A percentile compares a stretch with the other conserved stretches of the same genome.
phyloP scores from a whole-genome alignment of 129 eudicot genomes.

The Helianthus annuus region DNA sequence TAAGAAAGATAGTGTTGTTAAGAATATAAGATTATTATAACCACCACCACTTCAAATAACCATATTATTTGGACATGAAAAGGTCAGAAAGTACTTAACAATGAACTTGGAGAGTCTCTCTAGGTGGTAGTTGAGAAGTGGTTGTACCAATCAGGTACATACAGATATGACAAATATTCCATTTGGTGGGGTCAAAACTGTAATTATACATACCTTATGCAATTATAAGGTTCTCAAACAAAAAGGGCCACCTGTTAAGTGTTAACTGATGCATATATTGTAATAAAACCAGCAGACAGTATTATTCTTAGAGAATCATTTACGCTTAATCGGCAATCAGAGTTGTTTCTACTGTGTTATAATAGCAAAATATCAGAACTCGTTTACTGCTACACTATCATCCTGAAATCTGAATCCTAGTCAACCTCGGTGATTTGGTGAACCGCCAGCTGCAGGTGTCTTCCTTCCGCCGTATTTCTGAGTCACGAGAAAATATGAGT shows the following conservation, averaged over 20 bases:
- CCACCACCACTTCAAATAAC: constrained; percentile 29
- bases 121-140: constrained; percentile 56
- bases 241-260: constrained; percentile 31
- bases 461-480: constrained; percentile 63
- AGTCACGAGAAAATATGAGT: neutral
- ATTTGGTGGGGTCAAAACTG: constrained; percentile 29
- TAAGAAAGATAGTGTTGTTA: constrained; percentile 25
- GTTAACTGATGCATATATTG: constrained; percentile 24
- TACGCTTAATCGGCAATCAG: constrained; percentile 2
- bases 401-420: constrained; percentile 18
- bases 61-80: constrained; percentile 12
- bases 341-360: constrained; percentile 24
- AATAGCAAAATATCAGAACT: constrained; percentile 11
- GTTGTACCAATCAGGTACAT: constrained; percentile 55
- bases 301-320: constrained; percentile 31
- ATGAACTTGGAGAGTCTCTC: constrained; percentile 29
- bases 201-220: constrained; percentile 28
- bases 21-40: constrained; percentile 34
- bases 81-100: constrained; percentile 22
- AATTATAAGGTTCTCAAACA: constrained; percentile 25
- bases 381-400: constrained; percentile 37
- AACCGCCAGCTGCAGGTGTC: constrained; percentile 42
- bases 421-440: constrained; percentile 45
- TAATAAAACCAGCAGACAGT: constrained; percentile 26
- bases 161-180: constrained; percentile 28